Evolutionary conservation across 306 rosid species (phyloP), one percentile per base, ranked within the genome.

Genomic region (Cucurbita argyrosperma): DNA sequence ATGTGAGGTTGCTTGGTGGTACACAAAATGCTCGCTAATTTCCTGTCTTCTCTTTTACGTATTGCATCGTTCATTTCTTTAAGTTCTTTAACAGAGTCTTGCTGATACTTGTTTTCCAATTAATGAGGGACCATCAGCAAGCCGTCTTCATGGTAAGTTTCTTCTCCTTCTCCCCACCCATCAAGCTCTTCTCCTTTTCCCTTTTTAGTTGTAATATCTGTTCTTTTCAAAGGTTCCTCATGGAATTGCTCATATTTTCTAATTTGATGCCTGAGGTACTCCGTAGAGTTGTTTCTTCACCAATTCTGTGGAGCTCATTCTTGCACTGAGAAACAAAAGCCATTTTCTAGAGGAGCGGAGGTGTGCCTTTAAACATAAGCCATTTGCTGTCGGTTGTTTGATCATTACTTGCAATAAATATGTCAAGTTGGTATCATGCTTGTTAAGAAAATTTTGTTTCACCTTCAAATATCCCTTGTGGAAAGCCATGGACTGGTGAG

Each of bases 291-390:
- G 82, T 93, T 93, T 82, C 85, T 87, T 87, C 98, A 80, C 79
- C 98, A 93, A 82, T 90, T 90, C 82, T 93, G 98, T 83, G 94
- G 88, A 47, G 89, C 97, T 75, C 98, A 87, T 78, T 80, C 92
- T 72, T 93, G 98, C 89, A 89, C 87, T 0, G 88, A 89, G 64
- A 87, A 93, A 78, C 89, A 52, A 50, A 90, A 85, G 80, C 98
- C 89, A 54, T 93, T 93, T 67, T 79, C 93, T 14, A 90, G 91
- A 81, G 96, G 97, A 80, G 97, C 92, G 80, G 87, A 62, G 96
- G 98, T 93, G 82, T 77, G 75, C 71, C 78, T 67, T 74, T 78
- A 60, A 18, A 65, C 74, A 60, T 14, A 35, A 60, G 45, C 66
- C 43, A 60, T 77, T 57, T 65, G 6, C 54, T 43, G n/a, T 30